Conservation (phyloP, 345 rosid species). For the Eucalyptus polyanthemos region DNA sequence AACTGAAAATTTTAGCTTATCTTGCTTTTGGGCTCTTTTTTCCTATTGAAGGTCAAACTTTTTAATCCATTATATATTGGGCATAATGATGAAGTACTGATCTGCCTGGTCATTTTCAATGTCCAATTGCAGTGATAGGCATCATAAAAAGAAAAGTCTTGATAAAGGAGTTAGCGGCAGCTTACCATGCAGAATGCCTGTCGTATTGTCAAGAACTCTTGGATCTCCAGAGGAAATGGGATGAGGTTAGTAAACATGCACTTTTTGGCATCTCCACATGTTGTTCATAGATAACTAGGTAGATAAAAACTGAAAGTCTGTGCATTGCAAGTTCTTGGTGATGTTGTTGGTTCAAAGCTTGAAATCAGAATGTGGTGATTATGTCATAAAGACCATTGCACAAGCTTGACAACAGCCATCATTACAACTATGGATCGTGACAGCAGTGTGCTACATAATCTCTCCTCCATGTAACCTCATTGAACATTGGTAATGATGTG, state of each 20-base stretch:
- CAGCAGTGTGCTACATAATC: not conserved
- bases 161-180: conserved; percentile 85
- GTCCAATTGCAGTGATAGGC: conserved; percentile 58
- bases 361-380: not conserved
- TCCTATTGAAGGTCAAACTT: not conserved
- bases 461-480: not conserved
- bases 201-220: conserved; percentile 70
- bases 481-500: not conserved
- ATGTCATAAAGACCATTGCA: not conserved
- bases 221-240: conserved; percentile 64
- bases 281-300: not conserved
- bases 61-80: not conserved
- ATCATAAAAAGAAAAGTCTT: conserved; percentile 89
- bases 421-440: not conserved
- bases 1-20: not conserved
- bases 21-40: not conserved
- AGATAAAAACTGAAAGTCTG: not conserved
- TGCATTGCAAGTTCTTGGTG: not conserved
- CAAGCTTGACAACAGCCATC: not conserved
- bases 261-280: not conserved
- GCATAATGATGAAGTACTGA: not conserved
- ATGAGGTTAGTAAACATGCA: conserved; percentile 41
- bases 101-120: not conserved
- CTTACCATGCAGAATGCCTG: conserved; percentile 78
- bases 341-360: not conserved